These are phyloP conservation scores for Takashimella tepidaria DNA, from an alignment of 1,284 basidiomycete species.

Conservation along the genomic window DNA sequence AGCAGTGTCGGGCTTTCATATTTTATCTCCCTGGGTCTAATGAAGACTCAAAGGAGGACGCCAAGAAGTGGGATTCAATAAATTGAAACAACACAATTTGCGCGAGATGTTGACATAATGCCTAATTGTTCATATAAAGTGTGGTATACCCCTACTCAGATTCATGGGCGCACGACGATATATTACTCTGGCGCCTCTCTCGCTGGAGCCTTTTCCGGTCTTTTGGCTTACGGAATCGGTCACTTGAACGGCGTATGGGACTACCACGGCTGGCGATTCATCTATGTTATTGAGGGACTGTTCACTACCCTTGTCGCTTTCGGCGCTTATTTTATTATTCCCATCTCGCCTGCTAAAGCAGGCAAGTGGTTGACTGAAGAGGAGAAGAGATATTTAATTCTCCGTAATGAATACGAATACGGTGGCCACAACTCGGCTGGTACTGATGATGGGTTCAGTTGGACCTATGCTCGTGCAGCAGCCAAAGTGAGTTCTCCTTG, in stretches of 20 bases:
- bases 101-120: no score
- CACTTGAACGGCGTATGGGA: constrained; percentile 25
- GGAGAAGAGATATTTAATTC: constrained; percentile 19
- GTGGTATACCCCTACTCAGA: neutral
- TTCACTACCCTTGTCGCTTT: constrained; percentile 17
- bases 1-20: no score
- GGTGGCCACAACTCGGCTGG: constrained; percentile 9
- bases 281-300: constrained; percentile 21
- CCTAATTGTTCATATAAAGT: no score
- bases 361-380: constrained; percentile 17
- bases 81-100: no score
- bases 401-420: constrained; percentile 20
- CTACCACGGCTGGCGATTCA: constrained; percentile 29
- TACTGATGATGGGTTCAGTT: neutral
- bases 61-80: no score
- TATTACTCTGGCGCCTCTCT: constrained; percentile 7
- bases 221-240: constrained; percentile 33
- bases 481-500: constrained; percentile 15
- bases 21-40: no score
- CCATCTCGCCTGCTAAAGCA: constrained; percentile 13
- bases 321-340: constrained; percentile 15
- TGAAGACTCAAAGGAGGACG: no score
- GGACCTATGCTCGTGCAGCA: constrained; percentile 9
- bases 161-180: constrained; percentile 1
- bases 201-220: constrained; percentile 28